Conservation (phyloP, 106 monocot genomes). For the Acorus gramineus region DNA sequence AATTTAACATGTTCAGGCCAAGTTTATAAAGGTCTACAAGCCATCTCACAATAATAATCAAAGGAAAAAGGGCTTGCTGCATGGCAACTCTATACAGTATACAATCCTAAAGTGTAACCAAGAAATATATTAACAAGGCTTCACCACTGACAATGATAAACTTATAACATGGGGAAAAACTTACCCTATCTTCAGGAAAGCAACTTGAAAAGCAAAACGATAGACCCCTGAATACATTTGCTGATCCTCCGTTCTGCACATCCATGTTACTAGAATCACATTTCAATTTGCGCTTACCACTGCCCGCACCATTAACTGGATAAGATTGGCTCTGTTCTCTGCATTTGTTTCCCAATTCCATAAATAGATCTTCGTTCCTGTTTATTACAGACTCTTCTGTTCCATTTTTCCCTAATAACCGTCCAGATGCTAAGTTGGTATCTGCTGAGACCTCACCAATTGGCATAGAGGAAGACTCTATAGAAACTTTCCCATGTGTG, state of each 20-base stretch:
- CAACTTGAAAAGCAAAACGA: constrained; percentile 74
- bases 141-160: neutral
- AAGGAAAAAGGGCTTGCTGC: too few species aligned
- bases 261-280: constrained; percentile 11
- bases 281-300: constrained; percentile 8
- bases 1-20: too few species aligned
- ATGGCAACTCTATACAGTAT: too few species aligned
- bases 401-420: constrained; percentile 10
- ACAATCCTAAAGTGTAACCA: too few species aligned
- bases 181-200: constrained; percentile 72
- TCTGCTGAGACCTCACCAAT: constrained; percentile 10
- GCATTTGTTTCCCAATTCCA: constrained; percentile 21
- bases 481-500: constrained; percentile 25
- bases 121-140: neutral
- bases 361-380: constrained; percentile 4
- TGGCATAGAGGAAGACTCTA: constrained; percentile 6
- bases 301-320: constrained; percentile 5
- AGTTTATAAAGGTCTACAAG: too few species aligned
- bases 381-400: constrained; percentile 22
- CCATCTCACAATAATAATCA: too few species aligned
- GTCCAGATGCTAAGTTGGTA: constrained; percentile 10
- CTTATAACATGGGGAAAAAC: constrained; percentile 1
- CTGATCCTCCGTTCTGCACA: constrained; percentile 14
- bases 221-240: constrained; percentile 49
- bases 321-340: constrained; percentile 7